These are phyloP conservation scores for Priceomyces melissophilus DNA, from an alignment of 805 yeast species.

Conservation along the genomic window DNA sequence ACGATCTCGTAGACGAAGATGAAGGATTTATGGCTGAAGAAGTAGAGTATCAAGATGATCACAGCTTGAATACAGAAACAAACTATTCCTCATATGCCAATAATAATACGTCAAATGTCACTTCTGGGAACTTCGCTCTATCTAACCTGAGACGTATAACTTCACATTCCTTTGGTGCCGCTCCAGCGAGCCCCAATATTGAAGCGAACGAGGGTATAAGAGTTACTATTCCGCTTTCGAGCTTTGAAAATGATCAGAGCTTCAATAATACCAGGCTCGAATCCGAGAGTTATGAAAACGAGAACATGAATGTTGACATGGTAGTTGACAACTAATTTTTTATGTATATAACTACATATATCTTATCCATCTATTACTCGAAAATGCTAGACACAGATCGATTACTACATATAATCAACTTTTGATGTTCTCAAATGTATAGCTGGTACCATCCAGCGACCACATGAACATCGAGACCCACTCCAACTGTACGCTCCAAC, in stretches of 20 bases:
- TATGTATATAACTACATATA: constrained; percentile 9
- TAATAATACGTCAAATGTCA: constrained; percentile 12
- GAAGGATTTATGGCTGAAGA: constrained; percentile 49
- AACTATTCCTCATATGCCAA: background rate
- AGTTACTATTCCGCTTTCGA: no score
- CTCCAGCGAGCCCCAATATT: constrained; percentile 2
- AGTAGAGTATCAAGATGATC: constrained; percentile 44
- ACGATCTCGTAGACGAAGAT: constrained; percentile 17
- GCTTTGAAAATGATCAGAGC: no score
- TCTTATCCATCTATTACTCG: constrained; percentile 5
- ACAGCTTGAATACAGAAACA: constrained; percentile 19
- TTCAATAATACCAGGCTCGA: no score
- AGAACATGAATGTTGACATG: constrained; percentile 42
- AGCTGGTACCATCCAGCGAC: constrained; percentile 93
- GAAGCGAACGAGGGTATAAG: no score
- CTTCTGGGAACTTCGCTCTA: constrained; percentile 8
- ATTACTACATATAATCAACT: constrained; percentile 57
- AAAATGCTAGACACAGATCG: background rate
- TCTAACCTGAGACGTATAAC: no score
- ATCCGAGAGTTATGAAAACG: constrained; percentile 11
- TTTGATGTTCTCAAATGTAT: constrained; percentile 76
- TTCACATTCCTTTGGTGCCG: no score
- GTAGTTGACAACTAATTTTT: constrained; percentile 32
- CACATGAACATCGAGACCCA: constrained; percentile 92
- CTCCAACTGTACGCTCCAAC: constrained; percentile 94